These are phyloP conservation scores for Euphrasia confusa DNA, from an alignment of 257 asterid species.

Conservation along the genomic window DNA sequence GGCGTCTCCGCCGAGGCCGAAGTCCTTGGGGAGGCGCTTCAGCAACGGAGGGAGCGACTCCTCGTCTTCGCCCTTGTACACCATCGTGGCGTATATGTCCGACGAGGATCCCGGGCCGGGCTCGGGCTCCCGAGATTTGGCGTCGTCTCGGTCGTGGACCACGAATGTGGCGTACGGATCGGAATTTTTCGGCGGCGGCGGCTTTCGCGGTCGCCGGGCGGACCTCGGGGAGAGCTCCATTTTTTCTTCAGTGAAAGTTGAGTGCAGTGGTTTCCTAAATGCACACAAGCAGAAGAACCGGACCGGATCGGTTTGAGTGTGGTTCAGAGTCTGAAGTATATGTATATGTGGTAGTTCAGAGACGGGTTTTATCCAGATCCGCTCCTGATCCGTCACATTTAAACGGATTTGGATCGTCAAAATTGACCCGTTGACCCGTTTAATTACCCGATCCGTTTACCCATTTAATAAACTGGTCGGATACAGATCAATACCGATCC, in stretches of 20 bases:
- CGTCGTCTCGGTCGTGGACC: constrained; percentile 28
- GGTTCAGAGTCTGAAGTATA: too few relatives aligned
- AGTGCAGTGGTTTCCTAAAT: too few relatives aligned
- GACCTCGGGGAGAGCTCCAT: constrained; percentile 67
- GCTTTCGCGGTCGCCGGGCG: constrained; percentile 50
- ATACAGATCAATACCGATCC: too few relatives aligned
- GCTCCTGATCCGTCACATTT: too few relatives aligned
- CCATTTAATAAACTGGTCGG: too few relatives aligned
- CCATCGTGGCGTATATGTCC: constrained; percentile 63
- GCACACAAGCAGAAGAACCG: background rate
- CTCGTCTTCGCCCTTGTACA: constrained; percentile 59
- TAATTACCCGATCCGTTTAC: too few relatives aligned
- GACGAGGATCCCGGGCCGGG: constrained; percentile 31
- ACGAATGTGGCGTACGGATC: constrained; percentile 65
- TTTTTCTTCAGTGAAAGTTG: background rate
- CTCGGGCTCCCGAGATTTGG: constrained; percentile 23
- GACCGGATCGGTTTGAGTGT: too few relatives aligned
- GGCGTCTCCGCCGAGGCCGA: constrained; percentile 56
- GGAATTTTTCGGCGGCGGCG: constrained; percentile 53
- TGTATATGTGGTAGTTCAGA: too few relatives aligned
- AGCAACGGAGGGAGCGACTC: constrained; percentile 81
- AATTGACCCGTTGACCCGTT: too few relatives aligned
- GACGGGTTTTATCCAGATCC: too few relatives aligned
- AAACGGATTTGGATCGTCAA: too few relatives aligned
- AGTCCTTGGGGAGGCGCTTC: constrained; percentile 86